Evolutionary conservation across 257 asterid genomes (phyloP), one percentile per base, ranked within the genome.

Genomic region (Petunia secreta): DNA sequence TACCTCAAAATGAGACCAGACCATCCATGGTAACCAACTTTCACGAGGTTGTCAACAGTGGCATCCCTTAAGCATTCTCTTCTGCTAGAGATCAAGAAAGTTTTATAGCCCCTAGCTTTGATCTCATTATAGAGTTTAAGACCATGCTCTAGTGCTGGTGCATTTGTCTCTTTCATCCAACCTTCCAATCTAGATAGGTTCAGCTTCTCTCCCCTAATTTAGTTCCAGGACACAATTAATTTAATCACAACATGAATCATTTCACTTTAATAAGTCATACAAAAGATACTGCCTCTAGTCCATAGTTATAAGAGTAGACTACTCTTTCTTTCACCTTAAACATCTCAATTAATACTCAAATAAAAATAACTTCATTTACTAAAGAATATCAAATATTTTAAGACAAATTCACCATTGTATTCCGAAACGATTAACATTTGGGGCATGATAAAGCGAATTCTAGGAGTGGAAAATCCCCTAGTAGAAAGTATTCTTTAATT

Each of bases 21-120:
- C 91, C 91, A 88, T 46, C 91, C 87, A 75, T 88, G 88, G 53
- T 86, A 90, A 1, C 93, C 89, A 69, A 73, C 88, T 77, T 84
- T 81, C 83, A 88, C 75, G 4, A 90, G 85, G 81, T 86, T 88
- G 66, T 85, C 86, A 13, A 88, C 93, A 6, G 91, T 88, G 64
- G 87, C 89, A 60, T 86, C 89, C 81, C 93, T 88, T 14, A 88
- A 9, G 11, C 83, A 57, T 80, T 87, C 93, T 79, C 93, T 81
- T 83, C 88, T 75, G 55, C 85, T 74, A 1, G 91, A 88, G 59
- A 88, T 88, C 79, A 90, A 68, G 69, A 84, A 87, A 60, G 88
- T 75, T 80, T 84, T 85, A 65, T 85, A 78, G 36, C 91, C 93
- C 80, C 62, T 89, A 25, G 16, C 63, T 80, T 63, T 83, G 0